phyloP scores from a whole-genome alignment of 257 asterid genomes.

The Penstemon barbatus region DNA sequence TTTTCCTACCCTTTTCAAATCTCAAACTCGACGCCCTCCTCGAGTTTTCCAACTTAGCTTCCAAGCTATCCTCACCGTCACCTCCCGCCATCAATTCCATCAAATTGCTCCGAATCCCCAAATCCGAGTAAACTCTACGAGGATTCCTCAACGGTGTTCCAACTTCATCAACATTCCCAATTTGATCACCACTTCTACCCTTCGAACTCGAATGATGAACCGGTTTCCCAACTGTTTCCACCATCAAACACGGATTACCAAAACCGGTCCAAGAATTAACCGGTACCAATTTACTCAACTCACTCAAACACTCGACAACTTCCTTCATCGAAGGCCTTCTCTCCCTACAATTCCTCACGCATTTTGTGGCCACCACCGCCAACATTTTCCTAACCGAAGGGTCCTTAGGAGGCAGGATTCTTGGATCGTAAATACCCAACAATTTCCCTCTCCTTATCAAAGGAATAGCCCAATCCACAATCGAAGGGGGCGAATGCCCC shows the following conservation, averaged over 20 bases:
- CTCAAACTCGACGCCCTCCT: slow-evolving; percentile 50
- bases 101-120: slow-evolving; percentile 61
- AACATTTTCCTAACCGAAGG: slow-evolving; percentile 68
- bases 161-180: slow-evolving; percentile 31
- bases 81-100: slow-evolving; percentile 70
- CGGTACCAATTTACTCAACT: slow-evolving; percentile 65
- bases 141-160: slow-evolving; percentile 47
- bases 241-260: slow-evolving; percentile 80
- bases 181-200: slow-evolving; percentile 27
- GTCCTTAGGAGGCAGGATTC: slow-evolving; percentile 67
- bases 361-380: slow-evolving; percentile 83
- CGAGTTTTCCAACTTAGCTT: slow-evolving; percentile 25
- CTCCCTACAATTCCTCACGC: slow-evolving; percentile 88
- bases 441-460: slow-evolving; percentile 77
- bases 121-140: slow-evolving; percentile 44
- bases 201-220: slow-evolving; percentile 32
- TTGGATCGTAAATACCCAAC: slow-evolving; percentile 59
- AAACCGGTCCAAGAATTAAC: slow-evolving; percentile 78
- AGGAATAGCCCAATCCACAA: slow-evolving; percentile 93
- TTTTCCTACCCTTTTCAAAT: slow-evolving; percentile 40
- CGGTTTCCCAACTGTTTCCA: slow-evolving; percentile 64
- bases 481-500: slow-evolving; percentile 76
- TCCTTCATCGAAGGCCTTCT: slow-evolving; percentile 88
- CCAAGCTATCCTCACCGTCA: slow-evolving; percentile 33
- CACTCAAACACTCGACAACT: slow-evolving; percentile 67